These are phyloP conservation scores for Entomortierella lignicola DNA, from an alignment of 192 early-diverging fungal genomes.

Conservation along the genomic window DNA sequence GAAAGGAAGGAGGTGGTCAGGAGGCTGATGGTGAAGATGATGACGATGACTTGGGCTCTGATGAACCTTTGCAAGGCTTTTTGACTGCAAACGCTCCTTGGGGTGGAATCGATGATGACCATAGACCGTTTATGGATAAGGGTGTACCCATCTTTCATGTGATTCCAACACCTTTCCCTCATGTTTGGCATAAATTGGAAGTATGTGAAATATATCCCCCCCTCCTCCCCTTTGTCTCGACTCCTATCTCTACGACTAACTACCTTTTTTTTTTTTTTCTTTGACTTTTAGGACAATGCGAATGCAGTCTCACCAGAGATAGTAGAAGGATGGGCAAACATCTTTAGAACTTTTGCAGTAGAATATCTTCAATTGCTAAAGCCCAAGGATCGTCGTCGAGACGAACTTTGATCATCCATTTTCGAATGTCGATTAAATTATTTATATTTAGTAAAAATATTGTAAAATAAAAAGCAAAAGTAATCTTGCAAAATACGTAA, in stretches of 20 bases:
- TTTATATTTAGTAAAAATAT: too few relatives aligned
- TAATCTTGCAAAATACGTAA: too few relatives aligned
- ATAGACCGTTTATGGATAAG: slow-evolving; percentile 83
- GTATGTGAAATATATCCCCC: slow-evolving; percentile 50
- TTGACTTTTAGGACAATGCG: slow-evolving; percentile 71
- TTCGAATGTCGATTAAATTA: too few relatives aligned
- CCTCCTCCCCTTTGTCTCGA: not conserved
- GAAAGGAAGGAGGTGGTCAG: not conserved
- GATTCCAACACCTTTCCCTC: slow-evolving; percentile 88
- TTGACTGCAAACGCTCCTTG: slow-evolving; percentile 19
- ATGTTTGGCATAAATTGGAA: slow-evolving; percentile 82
- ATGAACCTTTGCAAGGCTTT: slow-evolving; percentile 44
- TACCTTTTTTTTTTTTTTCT: slow-evolving; percentile 9
- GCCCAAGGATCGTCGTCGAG: slow-evolving; percentile 23
- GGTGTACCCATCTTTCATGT: slow-evolving; percentile 89
- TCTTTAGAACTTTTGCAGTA: slow-evolving; percentile 85
- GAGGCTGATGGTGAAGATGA: slow-evolving; percentile 12
- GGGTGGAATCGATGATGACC: slow-evolving; percentile 83
- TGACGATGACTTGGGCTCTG: slow-evolving; percentile 23
- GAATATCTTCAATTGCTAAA: slow-evolving; percentile 59
- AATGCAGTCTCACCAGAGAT: slow-evolving; percentile 69
- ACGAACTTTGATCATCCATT: slow-evolving; percentile 41
- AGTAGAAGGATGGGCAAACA: slow-evolving; percentile 79
- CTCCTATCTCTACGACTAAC: not conserved
- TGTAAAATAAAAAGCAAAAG: too few relatives aligned